Evolutionary conservation across 495 filamentous ascomycete genomes (phyloP).

Genomic region (Penicillium fimorum): DNA sequence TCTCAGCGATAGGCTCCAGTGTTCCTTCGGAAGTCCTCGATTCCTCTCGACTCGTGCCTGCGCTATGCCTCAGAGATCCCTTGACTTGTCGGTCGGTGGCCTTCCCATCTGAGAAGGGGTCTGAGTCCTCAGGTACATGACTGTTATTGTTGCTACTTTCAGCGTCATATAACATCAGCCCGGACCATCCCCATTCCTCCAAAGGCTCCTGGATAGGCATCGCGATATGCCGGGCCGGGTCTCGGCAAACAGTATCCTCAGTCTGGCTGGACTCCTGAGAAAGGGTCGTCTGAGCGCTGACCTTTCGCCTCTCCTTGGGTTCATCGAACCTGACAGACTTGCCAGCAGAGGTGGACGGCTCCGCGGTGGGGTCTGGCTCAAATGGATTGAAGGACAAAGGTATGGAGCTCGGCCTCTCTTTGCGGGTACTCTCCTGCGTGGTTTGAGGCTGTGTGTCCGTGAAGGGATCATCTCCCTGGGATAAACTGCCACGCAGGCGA

Average conservation of each 20-base stretch:
- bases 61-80: conserved; percentile 11
- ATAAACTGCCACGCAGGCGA: conserved; percentile 13
- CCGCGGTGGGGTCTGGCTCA: not conserved
- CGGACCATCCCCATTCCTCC: conserved; percentile 14
- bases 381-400: conserved; percentile 2
- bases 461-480: conserved; percentile 8
- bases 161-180: conserved; percentile 14
- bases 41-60: conserved; percentile 7
- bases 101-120: conserved; percentile 30
- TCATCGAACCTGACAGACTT: conserved; percentile 5
- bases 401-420: not conserved
- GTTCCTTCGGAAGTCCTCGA: conserved; percentile 8
- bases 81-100: conserved; percentile 1
- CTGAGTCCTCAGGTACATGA: conserved; percentile 15
- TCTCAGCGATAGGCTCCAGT: conserved; percentile 3
- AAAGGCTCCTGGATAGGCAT: conserved; percentile 20
- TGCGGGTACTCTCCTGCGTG: not conserved
- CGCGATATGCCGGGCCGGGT: conserved; percentile 26
- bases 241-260: conserved; percentile 31
- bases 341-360: not conserved
- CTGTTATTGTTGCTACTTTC: conserved; percentile 5
- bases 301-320: conserved; percentile 21
- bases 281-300: conserved; percentile 28
- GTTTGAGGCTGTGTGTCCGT: not conserved
- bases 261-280: conserved; percentile 35